phyloP scores from a whole-genome alignment of 768 basidiomycete species.

The Wakefieldia striispora region DNA sequence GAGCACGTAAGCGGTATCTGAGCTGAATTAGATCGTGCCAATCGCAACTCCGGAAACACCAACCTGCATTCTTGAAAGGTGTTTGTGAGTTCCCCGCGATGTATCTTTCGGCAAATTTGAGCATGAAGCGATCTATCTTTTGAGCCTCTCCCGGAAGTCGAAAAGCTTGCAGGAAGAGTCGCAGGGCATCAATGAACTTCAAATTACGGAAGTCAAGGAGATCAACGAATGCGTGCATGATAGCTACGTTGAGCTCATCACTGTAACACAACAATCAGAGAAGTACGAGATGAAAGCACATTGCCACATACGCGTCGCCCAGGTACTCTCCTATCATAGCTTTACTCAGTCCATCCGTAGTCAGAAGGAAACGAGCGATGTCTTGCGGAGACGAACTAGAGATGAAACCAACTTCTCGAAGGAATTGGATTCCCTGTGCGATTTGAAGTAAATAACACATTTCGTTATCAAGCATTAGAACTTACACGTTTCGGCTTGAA shows the following conservation, averaged over 20 bases:
- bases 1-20: constrained; percentile 91
- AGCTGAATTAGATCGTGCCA: constrained; percentile 6
- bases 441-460: neutral
- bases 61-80: constrained; percentile 91
- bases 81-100: constrained; percentile 85
- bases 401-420: constrained; percentile 88
- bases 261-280: constrained; percentile 40
- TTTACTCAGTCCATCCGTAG: constrained; percentile 92
- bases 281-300: neutral
- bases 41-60: constrained; percentile 24
- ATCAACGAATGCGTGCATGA: constrained; percentile 98
- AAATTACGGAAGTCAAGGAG: constrained; percentile 80
- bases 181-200: constrained; percentile 85
- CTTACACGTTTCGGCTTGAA: constrained; percentile 95
- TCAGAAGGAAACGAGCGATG: constrained; percentile 80
- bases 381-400: constrained; percentile 65
- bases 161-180: constrained; percentile 91
- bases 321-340: constrained; percentile 97
- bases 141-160: constrained; percentile 96
- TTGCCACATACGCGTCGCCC: constrained; percentile 80
- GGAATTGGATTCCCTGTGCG: constrained; percentile 79
- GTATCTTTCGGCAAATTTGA: constrained; percentile 97
- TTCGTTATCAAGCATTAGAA: constrained; percentile 7
- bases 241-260: constrained; percentile 84
- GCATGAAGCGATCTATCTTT: constrained; percentile 98